Evolutionary conservation across 306 rosid genomes (phyloP), one percentile per base, ranked within the genome.

Genomic region (Sicyos edulis): DNA sequence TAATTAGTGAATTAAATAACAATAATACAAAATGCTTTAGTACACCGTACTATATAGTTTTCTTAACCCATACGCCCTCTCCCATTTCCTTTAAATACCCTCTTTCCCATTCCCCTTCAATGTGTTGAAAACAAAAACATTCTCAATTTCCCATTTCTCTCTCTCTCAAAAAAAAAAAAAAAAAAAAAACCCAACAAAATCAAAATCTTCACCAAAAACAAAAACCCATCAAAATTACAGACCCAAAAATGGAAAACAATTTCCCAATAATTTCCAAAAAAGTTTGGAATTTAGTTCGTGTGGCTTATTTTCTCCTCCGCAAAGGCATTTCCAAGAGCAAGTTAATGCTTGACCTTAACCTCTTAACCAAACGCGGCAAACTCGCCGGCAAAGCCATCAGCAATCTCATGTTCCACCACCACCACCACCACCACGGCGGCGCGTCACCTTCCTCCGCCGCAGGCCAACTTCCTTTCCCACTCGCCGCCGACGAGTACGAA

Each of bases 311-410:
- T 71, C 51, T 74, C n/a, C 16, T 74, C 21, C 70, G 95, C 60
- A 93, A 87, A 80, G 87, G 95, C 68, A 55, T 92, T 11, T 75
- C 89, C 20, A 93, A 90, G 77, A 74, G 88, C 0, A 91, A 91
- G 70, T 76, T 88, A 8, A 75, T 87, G 53, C 83, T 87, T 61
- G 85, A 83, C 57, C 87, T 88, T 74, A 87, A 86, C 87, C 63
- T 87, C 78, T 69, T 93, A 71, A 88, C 89, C 83, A 93, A 88
- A 67, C 97, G 92, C 9, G 74, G 92, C 81, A 93, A 93, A 79
- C 72, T 93, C 47, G 97, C 96, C 75, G 78, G 92, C 2, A 93
- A 93, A 76, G 96, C 97, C 56, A 26, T 26, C 32, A 26, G 2
- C 1, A 26, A 26, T 26, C 81, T 90, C 71, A 85, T 90, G 85